Percentiles rank a stretch among this genome's conserved stretches.
phyloP scores from a whole-genome alignment of 352 stramenopile genomes.

The Phytophthora sojae region DNA sequence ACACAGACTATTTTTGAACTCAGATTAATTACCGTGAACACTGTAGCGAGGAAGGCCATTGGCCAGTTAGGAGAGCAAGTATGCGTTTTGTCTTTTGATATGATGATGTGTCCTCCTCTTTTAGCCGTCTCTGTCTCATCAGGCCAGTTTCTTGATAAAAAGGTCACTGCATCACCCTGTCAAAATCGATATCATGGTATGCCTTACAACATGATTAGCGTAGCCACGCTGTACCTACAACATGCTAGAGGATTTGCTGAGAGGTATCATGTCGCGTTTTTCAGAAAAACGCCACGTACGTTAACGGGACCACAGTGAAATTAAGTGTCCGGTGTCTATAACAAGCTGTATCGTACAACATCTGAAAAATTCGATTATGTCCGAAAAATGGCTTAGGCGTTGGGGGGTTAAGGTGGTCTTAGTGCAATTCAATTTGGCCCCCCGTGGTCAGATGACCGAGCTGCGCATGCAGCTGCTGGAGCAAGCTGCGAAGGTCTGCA shows the following conservation, averaged over 20 bases:
- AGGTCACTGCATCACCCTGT: background rate
- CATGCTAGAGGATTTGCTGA: background rate
- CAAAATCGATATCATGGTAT: background rate
- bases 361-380: background rate
- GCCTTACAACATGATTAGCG: background rate
- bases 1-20: too few species aligned
- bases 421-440: too few species aligned
- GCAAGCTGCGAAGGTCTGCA: background rate
- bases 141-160: background rate
- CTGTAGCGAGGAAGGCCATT: background rate
- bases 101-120: background rate
- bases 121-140: background rate
- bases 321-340: background rate
- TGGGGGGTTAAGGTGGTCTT: too few species aligned
- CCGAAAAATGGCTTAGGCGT: background rate
- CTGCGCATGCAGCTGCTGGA: constrained; percentile 3
- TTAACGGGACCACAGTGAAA: background rate
- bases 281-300: background rate
- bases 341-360: background rate
- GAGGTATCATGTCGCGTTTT: background rate
- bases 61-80: too few species aligned
- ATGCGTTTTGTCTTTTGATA: background rate
- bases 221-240: background rate
- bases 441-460: background rate
- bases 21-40: too few species aligned